Evolutionary conservation across 345 rosid genomes (phyloP), one percentile per base, ranked within the genome.

Genomic region (Citropsis articulata): DNA sequence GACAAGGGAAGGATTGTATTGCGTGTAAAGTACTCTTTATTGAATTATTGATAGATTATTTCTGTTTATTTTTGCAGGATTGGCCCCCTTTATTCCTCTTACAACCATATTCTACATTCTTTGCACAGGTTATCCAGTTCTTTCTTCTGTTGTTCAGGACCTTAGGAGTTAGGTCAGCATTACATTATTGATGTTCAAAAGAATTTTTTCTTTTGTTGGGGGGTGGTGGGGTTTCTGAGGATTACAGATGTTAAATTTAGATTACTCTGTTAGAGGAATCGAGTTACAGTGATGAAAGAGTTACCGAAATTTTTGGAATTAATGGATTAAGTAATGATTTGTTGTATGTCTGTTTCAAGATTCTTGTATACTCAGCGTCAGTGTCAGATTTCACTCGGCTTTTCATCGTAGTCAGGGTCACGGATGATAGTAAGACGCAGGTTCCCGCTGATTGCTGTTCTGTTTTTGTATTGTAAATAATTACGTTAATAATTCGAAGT

Each of bases 1-100:
- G 97, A 92, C 84, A 94, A 90, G 81, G 98, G 98, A 74, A 96
- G 84, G 90, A 92, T 96, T 84, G 88, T 94, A 59, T 81, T 94
- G 83, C 94, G 99, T 76, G 88, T 90, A 78, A 94, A 96, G 88
- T 94, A 96, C 86, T 96, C 99, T 4, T 90, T 96, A 72, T 77
- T 96, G 82, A 96, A 96, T 81, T 96, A 94, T 82, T 96, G 88
- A 92, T 72, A 22, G 33, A 69, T 70, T 30, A 33, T 60, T 70
- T 76, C 69, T 65, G 24, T 59, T 63, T 77, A 19, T 7, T 27
- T 73, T 80, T 30, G 80, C 81, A 81, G 85, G 84, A 73, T 71
- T 77, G 71, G 66, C 57, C 40, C 45, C 50, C 9, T 50, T 25
- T 66, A 57, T 79, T 62, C 77, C 81, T 73, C 77, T 71, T 75